Conservation (phyloP, 257 asterid genomes). For the Asclepias syriaca region DNA sequence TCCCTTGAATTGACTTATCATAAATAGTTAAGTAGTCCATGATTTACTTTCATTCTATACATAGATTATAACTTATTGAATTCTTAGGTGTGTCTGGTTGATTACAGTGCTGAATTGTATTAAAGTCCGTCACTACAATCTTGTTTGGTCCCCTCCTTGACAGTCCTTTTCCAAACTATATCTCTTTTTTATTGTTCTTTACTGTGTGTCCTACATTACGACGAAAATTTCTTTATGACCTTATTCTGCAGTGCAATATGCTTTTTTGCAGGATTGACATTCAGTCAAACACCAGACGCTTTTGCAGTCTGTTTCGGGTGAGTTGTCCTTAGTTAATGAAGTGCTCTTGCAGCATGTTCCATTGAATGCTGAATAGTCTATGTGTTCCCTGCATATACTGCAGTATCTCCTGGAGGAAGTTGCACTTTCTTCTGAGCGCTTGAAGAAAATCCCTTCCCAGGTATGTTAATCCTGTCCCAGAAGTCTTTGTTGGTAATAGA, state of each 20-base stretch:
- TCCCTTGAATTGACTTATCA: neutral
- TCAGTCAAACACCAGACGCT: slow-evolving; percentile 82
- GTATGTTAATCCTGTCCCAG: slow-evolving; percentile 28
- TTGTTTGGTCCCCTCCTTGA: neutral
- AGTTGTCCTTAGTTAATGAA: neutral
- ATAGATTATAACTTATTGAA: neutral
- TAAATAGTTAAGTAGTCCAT: neutral
- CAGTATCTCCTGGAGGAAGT: slow-evolving; percentile 93
- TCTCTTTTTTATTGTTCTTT: neutral
- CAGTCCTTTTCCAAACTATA: neutral
- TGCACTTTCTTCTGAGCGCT: slow-evolving; percentile 58
- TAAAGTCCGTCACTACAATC: neutral
- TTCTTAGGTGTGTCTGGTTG: neutral
- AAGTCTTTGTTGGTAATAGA: neutral
- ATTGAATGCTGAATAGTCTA: neutral
- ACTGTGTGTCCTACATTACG: neutral
- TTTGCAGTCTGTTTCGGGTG: slow-evolving; percentile 83
- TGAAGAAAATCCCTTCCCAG: slow-evolving; percentile 82
- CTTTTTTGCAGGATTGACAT: slow-evolving; percentile 75
- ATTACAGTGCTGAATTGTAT: neutral
- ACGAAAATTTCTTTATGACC: neutral
- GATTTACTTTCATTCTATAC: neutral
- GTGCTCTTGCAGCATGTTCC: neutral
- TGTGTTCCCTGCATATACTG: slow-evolving; percentile 14
- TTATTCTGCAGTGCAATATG: neutral